Evolutionary conservation across 2,329 filamentous ascomycete species (phyloP), one percentile per base, ranked within the genome.

Genomic region (Xylariomycetidae sp.): DNA sequence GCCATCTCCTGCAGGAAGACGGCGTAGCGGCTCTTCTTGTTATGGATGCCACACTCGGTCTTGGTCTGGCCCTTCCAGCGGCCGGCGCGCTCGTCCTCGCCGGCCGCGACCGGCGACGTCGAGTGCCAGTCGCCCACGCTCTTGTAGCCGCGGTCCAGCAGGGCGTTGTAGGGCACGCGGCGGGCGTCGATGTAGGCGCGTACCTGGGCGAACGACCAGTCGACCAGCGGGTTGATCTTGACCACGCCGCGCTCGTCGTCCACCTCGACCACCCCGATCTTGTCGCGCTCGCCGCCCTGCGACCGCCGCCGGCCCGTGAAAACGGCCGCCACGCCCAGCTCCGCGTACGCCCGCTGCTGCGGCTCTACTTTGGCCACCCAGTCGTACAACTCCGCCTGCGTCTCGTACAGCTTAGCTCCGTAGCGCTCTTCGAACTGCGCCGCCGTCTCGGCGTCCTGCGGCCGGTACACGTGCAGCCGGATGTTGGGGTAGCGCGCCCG

Each of bases 31-130:
- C 86, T 94, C 61, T 89, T 82, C 64, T 92, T 93, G 72, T 96
- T 96, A 76, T 98, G 92, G 56, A 98, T 96, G 29, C 92, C 92
- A 61, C 92, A 98, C 69, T 98, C 92, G 12, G 88, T 93, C 81
- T 98, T 98, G 53, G 74, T 68, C 61, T 88, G 84, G 42, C 92
- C 92, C 74, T 95, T 95, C 92, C 92, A 98, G 48, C 92, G 82
- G 38, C 92, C 92, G 7, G 92, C 84, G 32, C 92, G 82, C 76
- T 98, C 92, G 53, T 96, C 92, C 65, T 98, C 92, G 46, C 85
- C 85, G 38, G 90, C 87, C 43, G 73, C 79, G 40, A 96, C 88
- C 10, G 92, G 89, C 49, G 79, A 82, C 4, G 92, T 98, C 31
- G 88, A 95, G 72, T 98, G 92, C 86, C 89, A 96, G 70, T 98